Evolutionary conservation across 257 asterid species (phyloP).

Genomic region (Penstemon barbatus): DNA sequence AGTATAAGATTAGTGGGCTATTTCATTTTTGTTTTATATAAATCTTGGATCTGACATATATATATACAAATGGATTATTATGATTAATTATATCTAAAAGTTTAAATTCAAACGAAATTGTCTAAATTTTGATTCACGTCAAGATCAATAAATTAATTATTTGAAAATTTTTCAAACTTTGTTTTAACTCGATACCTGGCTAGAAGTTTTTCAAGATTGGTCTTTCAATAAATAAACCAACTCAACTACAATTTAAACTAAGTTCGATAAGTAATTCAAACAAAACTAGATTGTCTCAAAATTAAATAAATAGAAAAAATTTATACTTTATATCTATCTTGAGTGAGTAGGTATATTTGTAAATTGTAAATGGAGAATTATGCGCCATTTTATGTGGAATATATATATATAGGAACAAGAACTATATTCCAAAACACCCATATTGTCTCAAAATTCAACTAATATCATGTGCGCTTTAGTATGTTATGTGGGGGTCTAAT

Average conservation of each 20-base stretch:
- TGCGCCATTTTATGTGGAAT: conserved; percentile 47
- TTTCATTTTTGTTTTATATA: no score
- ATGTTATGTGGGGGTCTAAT: neutral
- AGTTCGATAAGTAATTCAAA: no score
- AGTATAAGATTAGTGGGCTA: neutral
- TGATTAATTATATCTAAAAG: no score
- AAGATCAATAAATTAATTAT: no score
- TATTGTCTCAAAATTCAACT: conserved; percentile 26
- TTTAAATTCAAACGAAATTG: neutral
- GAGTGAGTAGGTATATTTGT: conserved; percentile 19
- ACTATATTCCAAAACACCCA: conserved; percentile 1
- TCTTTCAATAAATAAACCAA: no score
- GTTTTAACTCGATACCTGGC: no score
- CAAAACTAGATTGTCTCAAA: no score
- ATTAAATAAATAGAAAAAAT: no score
- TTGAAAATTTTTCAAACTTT: no score
- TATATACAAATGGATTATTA: neutral
- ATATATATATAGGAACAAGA: conserved; percentile 15
- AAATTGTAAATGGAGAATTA: conserved; percentile 39
- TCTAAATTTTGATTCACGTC: neutral
- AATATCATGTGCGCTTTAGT: conserved; percentile 23
- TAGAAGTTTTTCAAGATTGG: no score
- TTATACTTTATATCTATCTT: neutral
- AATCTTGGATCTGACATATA: neutral
- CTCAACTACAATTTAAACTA: no score